Evolutionary conservation across 768 basidiomycete species (phyloP).

Genomic region (Rhodocollybia butyracea): DNA sequence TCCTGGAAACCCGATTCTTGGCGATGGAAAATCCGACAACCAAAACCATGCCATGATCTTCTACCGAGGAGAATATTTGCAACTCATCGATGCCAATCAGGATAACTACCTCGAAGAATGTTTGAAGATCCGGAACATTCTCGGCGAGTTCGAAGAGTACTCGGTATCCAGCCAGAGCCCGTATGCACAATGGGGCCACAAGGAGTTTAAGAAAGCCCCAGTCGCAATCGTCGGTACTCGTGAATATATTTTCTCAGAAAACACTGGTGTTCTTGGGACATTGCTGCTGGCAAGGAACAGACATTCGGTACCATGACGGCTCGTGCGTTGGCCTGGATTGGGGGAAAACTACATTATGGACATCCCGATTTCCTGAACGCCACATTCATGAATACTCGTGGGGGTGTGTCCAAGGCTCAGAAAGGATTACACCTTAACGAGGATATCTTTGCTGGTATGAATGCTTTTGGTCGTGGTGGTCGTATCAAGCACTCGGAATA

Average conservation of each 20-base stretch:
- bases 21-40: slow-evolving; percentile 99
- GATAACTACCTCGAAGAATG: slow-evolving; percentile 99
- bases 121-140: slow-evolving; percentile 95
- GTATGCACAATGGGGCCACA: slow-evolving; percentile 93
- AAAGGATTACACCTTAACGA: slow-evolving; percentile 98
- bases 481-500: slow-evolving; percentile 99
- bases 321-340: slow-evolving; percentile 92
- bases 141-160: slow-evolving; percentile 97
- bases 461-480: slow-evolving; percentile 95
- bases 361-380: slow-evolving; percentile 99
- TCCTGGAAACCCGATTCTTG: slow-evolving; percentile 97
- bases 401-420: slow-evolving; percentile 98
- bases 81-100: slow-evolving; percentile 99
- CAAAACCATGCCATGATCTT: slow-evolving; percentile 99
- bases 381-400: slow-evolving; percentile 97
- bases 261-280: slow-evolving; percentile 99
- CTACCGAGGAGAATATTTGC: slow-evolving; percentile 97
- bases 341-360: slow-evolving; percentile 97
- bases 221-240: slow-evolving; percentile 98
- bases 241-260: slow-evolving; percentile 99
- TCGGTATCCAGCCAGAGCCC: slow-evolving; percentile 88
- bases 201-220: slow-evolving; percentile 86
- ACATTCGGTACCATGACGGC: slow-evolving; percentile 99
- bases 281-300: slow-evolving; percentile 99
- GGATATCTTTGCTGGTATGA: slow-evolving; percentile 99